Conservation (phyloP, 306 rosid species). For the Cucumis cinereus region DNA sequence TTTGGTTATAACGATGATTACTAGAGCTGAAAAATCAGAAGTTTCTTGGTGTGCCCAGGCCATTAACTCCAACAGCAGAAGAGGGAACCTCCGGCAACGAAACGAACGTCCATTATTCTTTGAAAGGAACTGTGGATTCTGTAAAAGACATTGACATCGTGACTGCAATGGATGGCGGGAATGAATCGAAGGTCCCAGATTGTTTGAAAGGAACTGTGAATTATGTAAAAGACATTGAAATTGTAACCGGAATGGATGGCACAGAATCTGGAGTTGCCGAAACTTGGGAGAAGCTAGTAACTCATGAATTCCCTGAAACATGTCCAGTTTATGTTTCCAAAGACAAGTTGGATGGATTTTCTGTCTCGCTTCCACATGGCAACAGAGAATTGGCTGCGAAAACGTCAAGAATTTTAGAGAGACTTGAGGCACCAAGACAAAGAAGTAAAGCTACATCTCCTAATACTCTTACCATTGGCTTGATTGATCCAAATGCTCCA, state of each 20-base stretch:
- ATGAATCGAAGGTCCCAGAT: constrained; percentile 23
- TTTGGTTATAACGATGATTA: background rate
- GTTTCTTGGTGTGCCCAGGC: constrained; percentile 25
- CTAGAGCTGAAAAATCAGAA: background rate
- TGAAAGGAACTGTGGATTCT: background rate
- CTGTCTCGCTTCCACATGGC: constrained; percentile 24
- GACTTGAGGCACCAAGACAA: constrained; percentile 66
- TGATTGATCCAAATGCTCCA: constrained; percentile 10
- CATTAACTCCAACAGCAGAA: constrained; percentile 26
- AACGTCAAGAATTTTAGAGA: constrained; percentile 73
- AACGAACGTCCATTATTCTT: constrained; percentile 22
- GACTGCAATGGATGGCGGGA: constrained; percentile 16
- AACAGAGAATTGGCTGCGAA: constrained; percentile 36
- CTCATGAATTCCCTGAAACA: constrained; percentile 35
- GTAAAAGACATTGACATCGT: background rate
- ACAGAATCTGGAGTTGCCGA: constrained; percentile 34
- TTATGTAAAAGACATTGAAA: background rate
- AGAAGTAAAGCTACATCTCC: constrained; percentile 33
- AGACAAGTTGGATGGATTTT: constrained; percentile 28
- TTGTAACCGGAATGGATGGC: constrained; percentile 19
- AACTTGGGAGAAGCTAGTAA: constrained; percentile 72
- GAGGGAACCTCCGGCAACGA: constrained; percentile 22
- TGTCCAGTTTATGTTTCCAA: constrained; percentile 27
- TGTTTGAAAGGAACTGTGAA: background rate
- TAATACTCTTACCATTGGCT: constrained; percentile 19